A percentile compares a stretch with the other conserved stretches of the same genome.
These are phyloP conservation scores for Phytophthora chlamydospora DNA, from an alignment of 352 stramenopile genomes.

Conservation along the genomic window DNA sequence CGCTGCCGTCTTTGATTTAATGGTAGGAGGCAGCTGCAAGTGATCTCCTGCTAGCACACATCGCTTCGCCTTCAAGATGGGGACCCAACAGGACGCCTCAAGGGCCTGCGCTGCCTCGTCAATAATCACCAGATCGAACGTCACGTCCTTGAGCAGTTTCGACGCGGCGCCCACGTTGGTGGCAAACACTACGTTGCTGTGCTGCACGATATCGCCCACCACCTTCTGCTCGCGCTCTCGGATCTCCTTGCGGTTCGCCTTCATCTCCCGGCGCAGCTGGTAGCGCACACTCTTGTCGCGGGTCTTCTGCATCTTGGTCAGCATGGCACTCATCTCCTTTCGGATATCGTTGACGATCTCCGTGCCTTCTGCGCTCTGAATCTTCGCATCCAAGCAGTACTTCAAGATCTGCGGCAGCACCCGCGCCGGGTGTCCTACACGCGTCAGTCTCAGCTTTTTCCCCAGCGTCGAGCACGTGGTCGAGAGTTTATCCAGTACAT, in stretches of 20 bases:
- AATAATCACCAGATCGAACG: slow-evolving; percentile 97
- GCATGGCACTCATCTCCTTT: slow-evolving; percentile 85
- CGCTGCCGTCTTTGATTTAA: slow-evolving; percentile 91
- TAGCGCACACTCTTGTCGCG: slow-evolving; percentile 54
- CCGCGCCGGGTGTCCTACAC: slow-evolving; percentile 95
- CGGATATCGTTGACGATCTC: slow-evolving; percentile 96
- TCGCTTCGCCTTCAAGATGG: slow-evolving; percentile 91
- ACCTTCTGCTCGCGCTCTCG: slow-evolving; percentile 93
- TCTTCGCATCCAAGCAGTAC: slow-evolving; percentile 95
- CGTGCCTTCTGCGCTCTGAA: slow-evolving; percentile 93
- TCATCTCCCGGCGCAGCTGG: slow-evolving; percentile 81
- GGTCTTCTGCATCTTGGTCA: slow-evolving; percentile 63
- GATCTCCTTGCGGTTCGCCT: slow-evolving; percentile 95
- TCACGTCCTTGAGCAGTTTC: slow-evolving; percentile 88
- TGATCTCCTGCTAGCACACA: slow-evolving; percentile 95
- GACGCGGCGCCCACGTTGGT: slow-evolving; percentile 96
- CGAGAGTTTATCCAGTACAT: slow-evolving; percentile 95
- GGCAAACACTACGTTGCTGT: slow-evolving; percentile 95
- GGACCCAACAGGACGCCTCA: slow-evolving; percentile 98
- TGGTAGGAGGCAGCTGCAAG: slow-evolving; percentile 96
- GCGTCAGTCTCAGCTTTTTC: slow-evolving; percentile 56
- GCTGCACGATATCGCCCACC: slow-evolving; percentile 90
- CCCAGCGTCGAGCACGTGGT: slow-evolving; percentile 34
- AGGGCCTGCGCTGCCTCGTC: slow-evolving; percentile 97
- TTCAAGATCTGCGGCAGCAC: slow-evolving; percentile 90